Evolutionary conservation across 352 stramenopile species (phyloP), one percentile per base, ranked within the genome.

Genomic region (Pilasporangium apinafurcum): DNA sequence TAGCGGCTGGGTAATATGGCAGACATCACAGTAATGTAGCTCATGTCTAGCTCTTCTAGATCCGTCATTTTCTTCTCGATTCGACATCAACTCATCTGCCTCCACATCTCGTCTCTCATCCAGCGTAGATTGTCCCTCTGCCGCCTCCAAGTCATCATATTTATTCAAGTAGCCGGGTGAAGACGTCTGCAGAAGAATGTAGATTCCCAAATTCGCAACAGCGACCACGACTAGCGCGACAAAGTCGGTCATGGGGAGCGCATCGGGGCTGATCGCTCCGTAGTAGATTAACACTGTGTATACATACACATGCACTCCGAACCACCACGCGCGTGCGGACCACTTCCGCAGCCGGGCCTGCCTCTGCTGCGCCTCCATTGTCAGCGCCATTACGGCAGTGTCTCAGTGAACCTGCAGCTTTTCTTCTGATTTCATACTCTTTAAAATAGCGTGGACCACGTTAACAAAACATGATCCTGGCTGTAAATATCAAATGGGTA

Each of bases 321-420:
- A 29, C 75, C 79, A 91, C 79, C 75, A 91, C 1, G 62, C 48
- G 18, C 75, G 68, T 27, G 75, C 72, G 21, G 71, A 86, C 68
- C 73, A 86, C 53, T 76, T 79, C 25, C 74, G n/a, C n/a, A n/a
- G n/a, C n/a, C n/a, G n/a, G n/a, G n/a, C n/a, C n/a, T n/a, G n/a
- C n/a, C n/a, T n/a, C n/a, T n/a, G 76, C 58, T 68, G 43, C 26
- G 35, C 59, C 5, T 65, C 74, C 29, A 48, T 44, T 29, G 40
- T 30, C 3, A 21, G 16, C 28, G 40, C 28, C 40, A 47, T 47
- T n/a, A n/a, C n/a, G n/a, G n/a, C n/a, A n/a, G n/a, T n/a, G n/a
- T n/a, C n/a, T n/a, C n/a, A n/a, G n/a, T n/a, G n/a, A n/a, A n/a
- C n/a, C n/a, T n/a, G n/a, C n/a, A n/a, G n/a, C n/a, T n/a, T n/a